phyloP scores from a whole-genome alignment of 345 rosid genomes.

The Populus davidiana region DNA sequence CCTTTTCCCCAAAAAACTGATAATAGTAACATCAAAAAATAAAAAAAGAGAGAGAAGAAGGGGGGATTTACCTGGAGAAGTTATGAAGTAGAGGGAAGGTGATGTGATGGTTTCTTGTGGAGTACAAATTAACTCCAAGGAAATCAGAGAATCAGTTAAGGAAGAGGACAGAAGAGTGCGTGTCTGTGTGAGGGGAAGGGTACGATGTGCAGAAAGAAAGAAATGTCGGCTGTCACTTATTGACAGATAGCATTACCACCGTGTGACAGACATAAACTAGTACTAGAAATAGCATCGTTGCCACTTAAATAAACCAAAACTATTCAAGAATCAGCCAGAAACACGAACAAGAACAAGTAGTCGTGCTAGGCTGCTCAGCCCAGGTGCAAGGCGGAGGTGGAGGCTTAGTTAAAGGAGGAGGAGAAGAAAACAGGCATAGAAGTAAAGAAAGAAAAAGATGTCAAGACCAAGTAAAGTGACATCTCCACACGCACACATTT shows the following conservation, averaged over 20 bases:
- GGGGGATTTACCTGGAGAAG: background rate
- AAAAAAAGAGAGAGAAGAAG: background rate
- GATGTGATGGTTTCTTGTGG: constrained; percentile 2
- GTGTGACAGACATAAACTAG: background rate
- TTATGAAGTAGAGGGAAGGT: background rate
- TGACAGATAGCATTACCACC: background rate
- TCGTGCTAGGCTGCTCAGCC: background rate
- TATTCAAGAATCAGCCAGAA: too few relatives aligned
- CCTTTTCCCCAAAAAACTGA: background rate
- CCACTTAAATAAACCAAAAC: background rate
- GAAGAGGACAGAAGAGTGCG: constrained; percentile 9
- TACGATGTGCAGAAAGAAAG: constrained; percentile 43
- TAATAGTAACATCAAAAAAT: background rate
- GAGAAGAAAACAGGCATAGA: background rate
- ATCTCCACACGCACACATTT: background rate
- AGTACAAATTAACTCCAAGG: background rate
- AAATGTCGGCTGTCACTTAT: constrained; percentile 27
- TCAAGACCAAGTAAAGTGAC: constrained; percentile 6
- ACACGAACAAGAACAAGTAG: background rate
- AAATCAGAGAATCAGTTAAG: constrained; percentile 7
- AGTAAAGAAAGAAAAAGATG: background rate
- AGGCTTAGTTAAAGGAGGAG: background rate
- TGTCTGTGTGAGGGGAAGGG: constrained; percentile 8
- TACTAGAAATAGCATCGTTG: background rate
- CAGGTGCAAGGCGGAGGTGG: background rate